These are phyloP conservation scores for Malus hybrid DNA, from an alignment of 331 rosid genomes.

Conservation along the genomic window DNA sequence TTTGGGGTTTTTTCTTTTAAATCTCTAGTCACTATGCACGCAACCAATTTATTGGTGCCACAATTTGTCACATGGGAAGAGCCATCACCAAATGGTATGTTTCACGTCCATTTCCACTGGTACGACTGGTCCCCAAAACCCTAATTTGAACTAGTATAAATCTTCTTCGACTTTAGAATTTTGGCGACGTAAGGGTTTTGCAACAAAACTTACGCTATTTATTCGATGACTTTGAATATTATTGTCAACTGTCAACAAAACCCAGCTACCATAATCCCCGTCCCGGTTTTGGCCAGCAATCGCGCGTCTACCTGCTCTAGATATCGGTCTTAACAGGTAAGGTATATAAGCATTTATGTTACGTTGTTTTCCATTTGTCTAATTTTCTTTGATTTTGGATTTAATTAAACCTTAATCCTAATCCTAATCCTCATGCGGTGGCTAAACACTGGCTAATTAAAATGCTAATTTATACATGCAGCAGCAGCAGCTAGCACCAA, in stretches of 20 bases:
- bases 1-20: neutral
- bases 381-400: neutral
- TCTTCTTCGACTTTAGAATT: neutral
- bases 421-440: neutral
- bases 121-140: neutral
- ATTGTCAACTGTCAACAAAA: conserved; percentile 1
- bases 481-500: neutral
- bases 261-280: conserved; percentile 9
- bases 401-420: neutral
- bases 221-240: neutral
- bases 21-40: conserved; percentile 6
- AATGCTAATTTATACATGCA: neutral
- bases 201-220: neutral
- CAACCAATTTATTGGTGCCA: neutral
- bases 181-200: neutral
- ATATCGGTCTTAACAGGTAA: conserved; percentile 14
- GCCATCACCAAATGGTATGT: conserved; percentile 4
- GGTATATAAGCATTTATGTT: neutral
- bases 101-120: neutral
- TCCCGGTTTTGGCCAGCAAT: conserved; percentile 21
- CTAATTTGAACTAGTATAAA: no score
- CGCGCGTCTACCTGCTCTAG: conserved; percentile 13
- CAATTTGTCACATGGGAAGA: neutral
- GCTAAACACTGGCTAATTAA: neutral
- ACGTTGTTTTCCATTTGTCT: neutral